Evolutionary conservation across 2,329 filamentous ascomycete genomes (phyloP), one percentile per base, ranked within the genome.

Genomic region (Coniella vitis): DNA sequence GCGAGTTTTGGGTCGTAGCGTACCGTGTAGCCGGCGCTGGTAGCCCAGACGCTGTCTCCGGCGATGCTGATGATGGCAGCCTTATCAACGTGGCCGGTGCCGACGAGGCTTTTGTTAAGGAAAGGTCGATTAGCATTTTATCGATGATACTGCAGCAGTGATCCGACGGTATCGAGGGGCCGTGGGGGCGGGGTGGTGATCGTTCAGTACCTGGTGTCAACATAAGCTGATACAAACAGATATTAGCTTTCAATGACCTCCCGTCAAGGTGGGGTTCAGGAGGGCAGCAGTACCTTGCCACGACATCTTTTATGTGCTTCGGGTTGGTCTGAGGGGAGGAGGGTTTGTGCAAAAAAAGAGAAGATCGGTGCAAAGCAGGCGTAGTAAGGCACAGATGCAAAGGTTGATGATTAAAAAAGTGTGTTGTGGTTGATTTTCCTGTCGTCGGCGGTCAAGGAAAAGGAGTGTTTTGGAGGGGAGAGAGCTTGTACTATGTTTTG

Each of bases 11-110:
- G n/a, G 36, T 50, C 36, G 34, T 49, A 38, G 36, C 45, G 49
- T 84, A 95, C 89, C 65, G 75, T 72, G 73, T 95, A 95, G 58
- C 75, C 79, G 47, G 78, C 19, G 22, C 82, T 83, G 37, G 74
- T 66, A 53, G 89, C 89, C 88, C 89, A 94, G 60, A 81, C 76
- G 65, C 84, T 89, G 70, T 87, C 86, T 61, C 89, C 87, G 59
- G 86, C 86, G 56, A 71, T 72, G 69, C 86, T 90, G 75, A 93
- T 82, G 67, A 95, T 90, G 64, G 87, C 86, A 61, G 79, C 90
- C 73, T 89, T 84, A 73, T 93, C 85, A 63, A 95, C 70, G 66
- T 90, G 84, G 63, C 83, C 83, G 61, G 78, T 83, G 71, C 77
- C 84, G 63, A 94, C 79, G 61, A 95, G 81, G 79, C 89, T 95